These are phyloP conservation scores for Entrophospora sp. DNA, from an alignment of 192 early-diverging fungal genomes.

Conservation along the genomic window DNA sequence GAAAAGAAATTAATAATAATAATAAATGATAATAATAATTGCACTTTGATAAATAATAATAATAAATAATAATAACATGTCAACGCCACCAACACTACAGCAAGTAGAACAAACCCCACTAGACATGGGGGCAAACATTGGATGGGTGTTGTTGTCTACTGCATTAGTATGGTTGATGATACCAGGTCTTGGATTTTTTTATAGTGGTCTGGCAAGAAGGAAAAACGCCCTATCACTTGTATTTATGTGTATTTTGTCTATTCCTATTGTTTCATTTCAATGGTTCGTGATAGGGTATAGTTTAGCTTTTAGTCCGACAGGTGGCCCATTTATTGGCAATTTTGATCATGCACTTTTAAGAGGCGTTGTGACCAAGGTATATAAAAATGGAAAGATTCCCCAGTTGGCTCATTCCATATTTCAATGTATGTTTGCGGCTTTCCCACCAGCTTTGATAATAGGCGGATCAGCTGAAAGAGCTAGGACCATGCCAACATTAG, in stretches of 20 bases:
- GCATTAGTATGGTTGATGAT: slow-evolving; percentile 59
- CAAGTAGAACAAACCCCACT: no score
- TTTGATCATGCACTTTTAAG: slow-evolving; percentile 51
- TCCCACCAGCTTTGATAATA: slow-evolving; percentile 50
- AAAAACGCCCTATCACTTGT: slow-evolving; percentile 61
- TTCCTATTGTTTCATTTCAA: slow-evolving; percentile 57
- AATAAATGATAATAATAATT: no score
- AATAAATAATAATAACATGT: no score
- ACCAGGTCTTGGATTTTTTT: slow-evolving; percentile 57
- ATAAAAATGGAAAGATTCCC: slow-evolving; percentile 54
- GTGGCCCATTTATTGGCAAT: slow-evolving; percentile 66
- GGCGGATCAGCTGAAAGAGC: slow-evolving; percentile 53
- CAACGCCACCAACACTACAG: no score
- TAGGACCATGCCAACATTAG: slow-evolving; percentile 41
- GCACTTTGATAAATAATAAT: no score
- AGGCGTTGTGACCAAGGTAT: slow-evolving; percentile 44
- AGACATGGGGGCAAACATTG: no score
- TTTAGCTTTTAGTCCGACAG: slow-evolving; percentile 56
- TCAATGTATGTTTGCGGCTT: slow-evolving; percentile 58
- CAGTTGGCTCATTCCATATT: slow-evolving; percentile 42
- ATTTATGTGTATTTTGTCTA: slow-evolving; percentile 47
- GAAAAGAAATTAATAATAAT: no score
- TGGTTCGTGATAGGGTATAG: slow-evolving; percentile 71
- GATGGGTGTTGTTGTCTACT: slow-evolving; percentile 53
- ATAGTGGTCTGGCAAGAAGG: slow-evolving; percentile 54